Conservation (phyloP, 805 yeast species). For the Yarrowia hollandica region DNA sequence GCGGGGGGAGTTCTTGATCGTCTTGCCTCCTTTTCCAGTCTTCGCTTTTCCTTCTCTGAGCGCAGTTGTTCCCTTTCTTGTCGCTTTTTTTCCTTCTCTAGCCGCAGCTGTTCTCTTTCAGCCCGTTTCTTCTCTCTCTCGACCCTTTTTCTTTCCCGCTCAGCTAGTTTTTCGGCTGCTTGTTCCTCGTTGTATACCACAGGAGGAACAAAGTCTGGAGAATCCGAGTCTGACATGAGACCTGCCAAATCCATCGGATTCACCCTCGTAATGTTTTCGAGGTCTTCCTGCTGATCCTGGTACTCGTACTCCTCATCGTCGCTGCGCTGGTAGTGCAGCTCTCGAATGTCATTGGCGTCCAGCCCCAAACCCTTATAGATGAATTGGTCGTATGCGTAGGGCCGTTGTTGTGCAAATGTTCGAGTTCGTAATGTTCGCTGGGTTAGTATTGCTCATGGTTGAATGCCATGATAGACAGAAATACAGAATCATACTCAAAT, state of each 20-base stretch:
- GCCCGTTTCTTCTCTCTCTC: background rate
- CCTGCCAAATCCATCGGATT: constrained; percentile 4
- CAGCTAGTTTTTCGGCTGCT: background rate
- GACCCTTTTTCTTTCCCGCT: background rate
- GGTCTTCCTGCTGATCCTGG: constrained; percentile 20
- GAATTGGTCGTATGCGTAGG: constrained; percentile 7
- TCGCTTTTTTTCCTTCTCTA: background rate
- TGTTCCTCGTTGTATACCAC: background rate
- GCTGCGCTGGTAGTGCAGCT: background rate
- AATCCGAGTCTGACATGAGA: background rate
- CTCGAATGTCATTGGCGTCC: constrained; percentile 11
- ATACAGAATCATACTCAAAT: too few relatives aligned
- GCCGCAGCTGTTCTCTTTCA: background rate
- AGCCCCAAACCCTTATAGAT: background rate
- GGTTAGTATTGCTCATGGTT: background rate
- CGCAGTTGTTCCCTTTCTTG: background rate
- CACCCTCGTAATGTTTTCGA: background rate
- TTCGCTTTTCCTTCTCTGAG: background rate
- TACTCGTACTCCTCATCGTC: constrained; percentile 22
- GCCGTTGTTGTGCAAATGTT: constrained; percentile 11
- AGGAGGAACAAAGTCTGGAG: constrained; percentile 1
- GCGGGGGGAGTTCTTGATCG: background rate
- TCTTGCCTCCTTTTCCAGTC: background rate
- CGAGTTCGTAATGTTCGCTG: constrained; percentile 17
- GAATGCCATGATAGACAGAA: too few relatives aligned